Evolutionary conservation across 441 rosid species (phyloP).

Genomic region (Erodium moschatum): DNA sequence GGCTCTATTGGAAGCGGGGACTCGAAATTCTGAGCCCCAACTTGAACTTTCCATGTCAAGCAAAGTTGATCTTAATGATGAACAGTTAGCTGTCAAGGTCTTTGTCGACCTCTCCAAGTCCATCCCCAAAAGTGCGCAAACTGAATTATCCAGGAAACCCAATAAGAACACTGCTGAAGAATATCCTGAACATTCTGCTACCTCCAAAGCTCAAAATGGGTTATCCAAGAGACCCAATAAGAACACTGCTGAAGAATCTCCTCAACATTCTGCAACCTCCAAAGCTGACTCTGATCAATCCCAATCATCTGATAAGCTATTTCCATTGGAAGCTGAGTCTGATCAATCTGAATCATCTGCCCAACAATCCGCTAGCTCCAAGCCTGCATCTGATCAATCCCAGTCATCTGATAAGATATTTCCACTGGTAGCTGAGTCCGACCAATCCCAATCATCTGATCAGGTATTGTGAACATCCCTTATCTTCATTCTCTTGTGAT

Average conservation of each 20-base stretch:
- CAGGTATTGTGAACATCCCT: background rate
- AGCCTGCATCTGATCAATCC: background rate
- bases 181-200: too few species aligned
- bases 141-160: too few species aligned
- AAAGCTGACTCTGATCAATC: conserved; percentile 20
- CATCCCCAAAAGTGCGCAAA: background rate
- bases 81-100: conserved; percentile 20
- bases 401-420: background rate
- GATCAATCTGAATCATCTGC: too few species aligned
- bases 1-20: background rate
- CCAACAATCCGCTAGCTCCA: too few species aligned
- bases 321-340: background rate
- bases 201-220: conserved; percentile 7
- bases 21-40: background rate
- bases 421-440: background rate
- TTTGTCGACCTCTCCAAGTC: conserved; percentile 24
- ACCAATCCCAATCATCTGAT: background rate
- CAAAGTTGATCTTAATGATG: conserved; percentile 6
- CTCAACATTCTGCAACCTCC: conserved; percentile 23
- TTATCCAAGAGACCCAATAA: conserved; percentile 14
- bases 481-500: background rate
- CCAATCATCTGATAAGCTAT: conserved; percentile 24
- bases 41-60: conserved; percentile 6
- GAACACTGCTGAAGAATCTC: conserved; percentile 19
- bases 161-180: too few species aligned